Percentiles rank a stretch among this genome's conserved stretches.
Evolutionary conservation across 2,329 filamentous ascomycete species (phyloP).

Genomic region (Colletotrichum falcatum): DNA sequence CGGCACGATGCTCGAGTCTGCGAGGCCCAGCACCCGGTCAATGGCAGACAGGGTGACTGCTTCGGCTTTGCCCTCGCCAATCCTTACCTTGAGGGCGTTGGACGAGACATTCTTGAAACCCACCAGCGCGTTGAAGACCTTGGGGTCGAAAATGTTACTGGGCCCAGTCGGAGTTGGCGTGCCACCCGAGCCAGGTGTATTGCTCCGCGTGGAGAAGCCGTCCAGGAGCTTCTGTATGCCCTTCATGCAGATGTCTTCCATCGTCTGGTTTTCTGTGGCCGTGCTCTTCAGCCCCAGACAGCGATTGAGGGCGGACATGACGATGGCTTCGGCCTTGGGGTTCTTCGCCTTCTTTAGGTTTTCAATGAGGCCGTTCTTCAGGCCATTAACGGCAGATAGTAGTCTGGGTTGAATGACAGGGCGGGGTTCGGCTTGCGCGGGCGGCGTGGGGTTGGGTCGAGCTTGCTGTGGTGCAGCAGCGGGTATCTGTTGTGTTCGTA

Average conservation of each 20-base stretch:
- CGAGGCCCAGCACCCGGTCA: slow-evolving; percentile 62
- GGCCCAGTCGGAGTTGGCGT: slow-evolving; percentile 42
- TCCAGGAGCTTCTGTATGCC: slow-evolving; percentile 57
- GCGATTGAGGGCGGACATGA: slow-evolving; percentile 66
- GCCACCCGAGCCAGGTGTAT: slow-evolving; percentile 48
- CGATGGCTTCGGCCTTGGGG: slow-evolving; percentile 59
- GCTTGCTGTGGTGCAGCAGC: slow-evolving; percentile 35
- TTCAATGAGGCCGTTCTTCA: slow-evolving; percentile 61
- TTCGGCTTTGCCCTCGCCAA: slow-evolving; percentile 58
- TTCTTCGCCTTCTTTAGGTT: slow-evolving; percentile 58
- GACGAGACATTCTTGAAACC: slow-evolving; percentile 61
- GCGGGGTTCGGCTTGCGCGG: slow-evolving; percentile 42
- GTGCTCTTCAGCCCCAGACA: slow-evolving; percentile 61
- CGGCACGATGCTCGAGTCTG: slow-evolving; percentile 56
- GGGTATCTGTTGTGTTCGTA: slow-evolving; percentile 35
- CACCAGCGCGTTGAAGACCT: slow-evolving; percentile 56
- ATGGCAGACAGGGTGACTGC: slow-evolving; percentile 63
- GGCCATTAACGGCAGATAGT: slow-evolving; percentile 55
- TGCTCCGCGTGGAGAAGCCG: slow-evolving; percentile 54
- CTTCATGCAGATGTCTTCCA: slow-evolving; percentile 61
- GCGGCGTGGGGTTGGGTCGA: slow-evolving; percentile 36
- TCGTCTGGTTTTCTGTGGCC: slow-evolving; percentile 57
- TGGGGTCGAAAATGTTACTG: slow-evolving; percentile 49
- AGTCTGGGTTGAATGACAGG: slow-evolving; percentile 60
- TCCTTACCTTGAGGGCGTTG: slow-evolving; percentile 55